Percentiles rank a stretch among this genome's conserved stretches.
Conservation (phyloP, 2,329 filamentous ascomycete species). For the Metarhizium humberi region DNA sequence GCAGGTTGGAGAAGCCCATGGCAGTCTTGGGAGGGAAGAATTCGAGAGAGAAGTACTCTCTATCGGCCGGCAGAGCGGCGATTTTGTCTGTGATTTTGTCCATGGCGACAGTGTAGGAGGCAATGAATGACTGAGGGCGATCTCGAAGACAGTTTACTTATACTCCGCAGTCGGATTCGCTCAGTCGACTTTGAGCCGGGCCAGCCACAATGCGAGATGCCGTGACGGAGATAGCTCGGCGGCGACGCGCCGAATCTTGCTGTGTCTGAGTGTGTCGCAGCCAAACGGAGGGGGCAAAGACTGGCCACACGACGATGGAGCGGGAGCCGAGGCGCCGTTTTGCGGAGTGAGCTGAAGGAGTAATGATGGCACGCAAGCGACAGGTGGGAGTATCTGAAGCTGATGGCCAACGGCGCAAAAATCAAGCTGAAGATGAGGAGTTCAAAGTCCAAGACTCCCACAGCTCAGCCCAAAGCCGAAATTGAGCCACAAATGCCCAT, state of each 20-base stretch:
- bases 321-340: background rate
- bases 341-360: background rate
- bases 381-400: background rate
- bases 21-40: slow-evolving; percentile 98
- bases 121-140: background rate
- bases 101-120: slow-evolving; percentile 34
- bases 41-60: slow-evolving; percentile 89
- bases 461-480: slow-evolving; percentile 6
- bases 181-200: background rate
- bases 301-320: background rate
- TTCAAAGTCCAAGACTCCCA: background rate
- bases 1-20: slow-evolving; percentile 91
- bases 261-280: background rate
- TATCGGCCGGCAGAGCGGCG: slow-evolving; percentile 71
- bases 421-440: background rate
- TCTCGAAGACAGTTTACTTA: background rate
- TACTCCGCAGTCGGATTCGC: slow-evolving; percentile 3
- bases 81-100: slow-evolving; percentile 95
- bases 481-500: slow-evolving; percentile 4
- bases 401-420: background rate
- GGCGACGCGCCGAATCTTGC: background rate
- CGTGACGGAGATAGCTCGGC: background rate
- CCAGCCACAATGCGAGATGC: background rate
- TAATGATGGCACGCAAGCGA: background rate
- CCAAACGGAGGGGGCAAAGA: background rate